Evolutionary conservation across 2,329 filamentous ascomycete species (phyloP), one percentile per base, ranked within the genome.

Genomic region (Penicillium sp.): DNA sequence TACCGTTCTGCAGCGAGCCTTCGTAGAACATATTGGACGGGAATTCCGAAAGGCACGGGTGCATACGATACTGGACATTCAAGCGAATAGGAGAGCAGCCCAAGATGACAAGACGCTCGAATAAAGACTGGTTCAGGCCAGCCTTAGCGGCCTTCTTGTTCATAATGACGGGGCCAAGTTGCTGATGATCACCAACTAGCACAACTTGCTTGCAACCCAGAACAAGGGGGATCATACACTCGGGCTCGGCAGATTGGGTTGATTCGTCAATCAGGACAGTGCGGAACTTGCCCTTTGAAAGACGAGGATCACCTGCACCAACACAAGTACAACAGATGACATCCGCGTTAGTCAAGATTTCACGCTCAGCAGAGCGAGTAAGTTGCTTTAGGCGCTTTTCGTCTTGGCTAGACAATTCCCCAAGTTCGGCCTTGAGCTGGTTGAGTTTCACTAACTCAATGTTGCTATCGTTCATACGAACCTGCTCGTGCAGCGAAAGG

Each of bases 21-120:
- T 97, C 94, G 75, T 99, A 99, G 75, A 99, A 99, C 94, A 99
- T 97, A 78, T 97, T 97, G 56, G 93, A 97, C 0, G 94, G 94
- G 68, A 99, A 99, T 68, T 96, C 89, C 1, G 94, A 97, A 40
- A 99, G 82, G 70, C 93, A 97, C 26, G 94, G 94, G 70, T 99
- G 94, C 94, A 99, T 99, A 70, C 94, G 93, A 73, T 99, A 99
- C 73, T 99, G 94, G 36, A 96, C 92, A 66, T 96, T 96, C 52
- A 99, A 83, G 50, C 93, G 89, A 64, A 97, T 97, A 8, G 94
- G 94, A 37, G 88, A 87, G 67, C 91, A 88, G 42, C 89, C 88
- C n/a, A 97, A 83, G 67, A 93, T 91, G 66, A 97, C 92, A 48
- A 99, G 82, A 67, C 94, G 91, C 78, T 99, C 94, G 69, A 99